Evolutionary conservation across 306 rosid genomes (phyloP).

Genomic region (Crotalaria pallida): DNA sequence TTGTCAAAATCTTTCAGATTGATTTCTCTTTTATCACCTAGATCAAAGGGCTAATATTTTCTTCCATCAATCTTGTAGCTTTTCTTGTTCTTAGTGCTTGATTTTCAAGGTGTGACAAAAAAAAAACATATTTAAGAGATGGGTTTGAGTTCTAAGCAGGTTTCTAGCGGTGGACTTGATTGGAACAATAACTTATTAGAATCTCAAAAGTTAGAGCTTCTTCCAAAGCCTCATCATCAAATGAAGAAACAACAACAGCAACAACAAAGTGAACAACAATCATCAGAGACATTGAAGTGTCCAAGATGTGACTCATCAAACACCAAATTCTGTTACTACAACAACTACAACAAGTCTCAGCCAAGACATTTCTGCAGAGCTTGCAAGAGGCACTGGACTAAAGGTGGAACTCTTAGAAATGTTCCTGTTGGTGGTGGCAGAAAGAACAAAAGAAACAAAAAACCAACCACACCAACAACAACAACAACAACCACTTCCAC

Average conservation of each 20-base stretch:
- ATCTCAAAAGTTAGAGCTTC: slow-evolving; percentile 49
- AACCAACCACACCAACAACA: slow-evolving; percentile 17
- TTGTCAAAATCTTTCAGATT: slow-evolving; percentile 35
- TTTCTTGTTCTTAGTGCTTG: not conserved
- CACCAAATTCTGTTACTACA: slow-evolving; percentile 95
- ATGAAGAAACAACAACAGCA: slow-evolving; percentile 31
- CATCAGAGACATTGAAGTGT: slow-evolving; percentile 69
- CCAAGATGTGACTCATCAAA: slow-evolving; percentile 88
- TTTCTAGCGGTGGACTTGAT: slow-evolving; percentile 59
- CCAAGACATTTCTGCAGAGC: slow-evolving; percentile 94
- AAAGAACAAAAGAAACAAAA: slow-evolving; percentile 59
- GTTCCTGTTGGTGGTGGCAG: slow-evolving; percentile 95
- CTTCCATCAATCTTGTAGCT: not conserved
- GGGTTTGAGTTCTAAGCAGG: slow-evolving; percentile 93
- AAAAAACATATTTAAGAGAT: slow-evolving; percentile 33
- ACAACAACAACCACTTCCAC: slow-evolving; percentile 16
- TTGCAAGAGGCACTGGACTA: slow-evolving; percentile 98
- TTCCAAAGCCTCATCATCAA: slow-evolving; percentile 41
- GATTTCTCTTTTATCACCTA: slow-evolving; percentile 40
- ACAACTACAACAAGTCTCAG: slow-evolving; percentile 90
- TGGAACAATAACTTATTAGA: slow-evolving; percentile 60
- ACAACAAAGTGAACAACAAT: slow-evolving; percentile 29
- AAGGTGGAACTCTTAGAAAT: slow-evolving; percentile 92
- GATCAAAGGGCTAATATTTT: slow-evolving; percentile 35
- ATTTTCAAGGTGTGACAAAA: not conserved